Base-by-base conservation (phyloP, 2,329 filamentous ascomycete species). In the Trichophyton rubrum region DNA sequence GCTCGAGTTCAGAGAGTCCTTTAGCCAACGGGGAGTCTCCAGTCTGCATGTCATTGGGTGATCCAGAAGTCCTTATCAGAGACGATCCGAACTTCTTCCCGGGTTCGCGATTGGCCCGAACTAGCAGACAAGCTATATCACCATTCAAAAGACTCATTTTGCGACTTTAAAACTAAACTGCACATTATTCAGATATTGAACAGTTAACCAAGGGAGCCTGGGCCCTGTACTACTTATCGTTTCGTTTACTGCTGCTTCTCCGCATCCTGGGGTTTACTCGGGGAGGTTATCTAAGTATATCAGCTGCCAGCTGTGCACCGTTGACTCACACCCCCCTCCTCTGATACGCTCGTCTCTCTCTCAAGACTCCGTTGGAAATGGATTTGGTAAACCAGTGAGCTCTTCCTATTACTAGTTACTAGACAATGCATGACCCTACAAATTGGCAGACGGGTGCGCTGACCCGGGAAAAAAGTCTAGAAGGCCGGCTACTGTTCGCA, bases 401-500 rank as follows among this genome's bases (percentile, higher is more conserved):
- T 66, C 13, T 24, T 53, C 17, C 13, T n/a, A 30, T 13, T 30
- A 38, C 33, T 38, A 38, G 33, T 11, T 38, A 1, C 1, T 27
- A 33, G 33, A 53, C 49, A 13, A 53, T 53, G 22, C 1, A 27
- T 27, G 55, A 35, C 13, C 15, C 57, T 63, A 17, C n/a, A 27
- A 41, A 13, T 38, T 59, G 41, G 30, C 30, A 33, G 59, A n/a
- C 24, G 22, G 49, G 40, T 3, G 13, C 22, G 49, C 62, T 63
- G 51, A 64, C 65, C 72, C 74, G 40, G 11, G 40, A 69, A 74
- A 71, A 67, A 66, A 95, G 90, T 79, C 82, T 96, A 72, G 90
- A 93, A 80, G 91, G 92, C 71, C 88, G 93, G 66, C 82, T 97
- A 61, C 83, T 97, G 64, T 96, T 99, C 72, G 93, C 93, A 64